These are phyloP conservation scores for Salix koriyanagi DNA, from an alignment of 345 rosid genomes.

Conservation along the genomic window DNA sequence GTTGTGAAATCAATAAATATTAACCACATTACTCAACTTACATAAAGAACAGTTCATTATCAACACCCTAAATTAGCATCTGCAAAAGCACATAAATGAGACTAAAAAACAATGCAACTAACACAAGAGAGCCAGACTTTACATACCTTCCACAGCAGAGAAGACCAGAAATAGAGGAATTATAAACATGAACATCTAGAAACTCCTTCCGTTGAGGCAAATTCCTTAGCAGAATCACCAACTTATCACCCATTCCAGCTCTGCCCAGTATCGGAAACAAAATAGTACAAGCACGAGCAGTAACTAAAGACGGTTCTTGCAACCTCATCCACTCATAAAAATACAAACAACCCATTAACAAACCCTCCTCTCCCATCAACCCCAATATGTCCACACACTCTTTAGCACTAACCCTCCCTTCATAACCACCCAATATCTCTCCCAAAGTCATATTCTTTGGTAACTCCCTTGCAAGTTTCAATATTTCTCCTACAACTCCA, in stretches of 20 bases:
- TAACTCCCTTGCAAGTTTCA: slow-evolving; percentile 46
- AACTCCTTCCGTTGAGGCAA: slow-evolving; percentile 57
- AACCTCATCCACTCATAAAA: slow-evolving; percentile 83
- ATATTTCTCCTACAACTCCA: slow-evolving; percentile 42
- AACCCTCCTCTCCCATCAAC: slow-evolving; percentile 56
- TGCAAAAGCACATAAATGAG: too few relatives aligned
- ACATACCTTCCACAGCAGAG: slow-evolving; percentile 54
- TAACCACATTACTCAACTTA: too few relatives aligned
- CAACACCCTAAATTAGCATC: too few relatives aligned
- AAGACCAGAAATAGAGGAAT: slow-evolving; percentile 74
- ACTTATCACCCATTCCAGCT: slow-evolving; percentile 48
- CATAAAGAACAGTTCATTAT: too few relatives aligned
- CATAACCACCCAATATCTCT: slow-evolving; percentile 47
- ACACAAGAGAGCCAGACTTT: background rate
- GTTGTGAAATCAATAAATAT: too few relatives aligned
- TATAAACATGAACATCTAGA: slow-evolving; percentile 63
- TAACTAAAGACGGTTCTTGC: slow-evolving; percentile 64
- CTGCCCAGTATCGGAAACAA: slow-evolving; percentile 65
- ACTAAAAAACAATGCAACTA: background rate
- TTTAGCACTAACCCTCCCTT: slow-evolving; percentile 35
- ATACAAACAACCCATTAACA: slow-evolving; percentile 49
- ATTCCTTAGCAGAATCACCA: slow-evolving; percentile 54
- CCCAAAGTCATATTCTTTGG: slow-evolving; percentile 59
- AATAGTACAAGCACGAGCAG: slow-evolving; percentile 62
- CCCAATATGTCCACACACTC: slow-evolving; percentile 57